Percentiles rank a stretch among this genome's conserved stretches.
Evolutionary conservation across 2,329 filamentous ascomycete species (phyloP).

Genomic region (Sporothrix brunneoviolacea): DNA sequence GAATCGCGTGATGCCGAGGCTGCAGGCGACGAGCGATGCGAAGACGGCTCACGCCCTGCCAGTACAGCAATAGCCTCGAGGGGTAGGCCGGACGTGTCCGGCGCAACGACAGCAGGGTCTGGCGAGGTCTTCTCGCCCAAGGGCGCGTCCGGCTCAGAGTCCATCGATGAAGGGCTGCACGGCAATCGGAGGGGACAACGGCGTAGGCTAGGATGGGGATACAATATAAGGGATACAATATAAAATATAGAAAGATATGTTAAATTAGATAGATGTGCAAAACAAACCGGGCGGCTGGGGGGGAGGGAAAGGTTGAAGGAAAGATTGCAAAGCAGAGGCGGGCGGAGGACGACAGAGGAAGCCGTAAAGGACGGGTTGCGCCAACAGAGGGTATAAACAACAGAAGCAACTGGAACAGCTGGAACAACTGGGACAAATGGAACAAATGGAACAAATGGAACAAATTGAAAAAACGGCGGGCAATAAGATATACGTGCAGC

Average conservation of each 20-base stretch:
- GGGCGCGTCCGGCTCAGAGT: neutral
- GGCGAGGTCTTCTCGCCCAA: neutral
- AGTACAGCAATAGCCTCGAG: neutral
- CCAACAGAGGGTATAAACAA: too few species aligned
- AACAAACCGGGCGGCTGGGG: too few species aligned
- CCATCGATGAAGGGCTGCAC: neutral
- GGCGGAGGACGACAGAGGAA: neutral
- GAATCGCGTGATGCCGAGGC: neutral
- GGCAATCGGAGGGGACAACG: too few species aligned
- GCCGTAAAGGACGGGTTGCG: too few species aligned
- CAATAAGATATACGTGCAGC: neutral
- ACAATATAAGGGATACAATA: too few species aligned
- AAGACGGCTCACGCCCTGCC: too few species aligned
- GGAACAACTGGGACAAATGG: neutral
- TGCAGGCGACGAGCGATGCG: neutral
- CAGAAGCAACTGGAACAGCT: too few species aligned
- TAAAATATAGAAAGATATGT: too few species aligned
- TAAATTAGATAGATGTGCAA: too few species aligned
- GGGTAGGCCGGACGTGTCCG: neutral
- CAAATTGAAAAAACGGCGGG: neutral
- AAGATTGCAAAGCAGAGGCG: neutral
- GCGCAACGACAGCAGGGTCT: neutral
- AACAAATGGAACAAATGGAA: neutral
- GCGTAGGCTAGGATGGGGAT: too few species aligned
- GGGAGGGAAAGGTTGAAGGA: neutral